Conservation (phyloP, 305 asterid genomes). For the Solanum chacoense region DNA sequence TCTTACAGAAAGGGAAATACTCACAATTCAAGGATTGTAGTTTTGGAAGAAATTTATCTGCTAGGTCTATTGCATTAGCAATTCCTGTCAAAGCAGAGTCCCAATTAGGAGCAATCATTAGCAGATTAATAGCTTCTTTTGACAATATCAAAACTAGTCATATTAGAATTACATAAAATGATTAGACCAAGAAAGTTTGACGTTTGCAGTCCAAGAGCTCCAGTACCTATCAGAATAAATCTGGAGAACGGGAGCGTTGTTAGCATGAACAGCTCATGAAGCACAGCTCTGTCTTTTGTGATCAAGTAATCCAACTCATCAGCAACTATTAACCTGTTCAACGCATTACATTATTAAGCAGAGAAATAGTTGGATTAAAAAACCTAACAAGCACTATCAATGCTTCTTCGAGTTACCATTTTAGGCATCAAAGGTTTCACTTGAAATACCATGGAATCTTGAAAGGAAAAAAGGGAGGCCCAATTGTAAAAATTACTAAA, state of each 20-base stretch:
- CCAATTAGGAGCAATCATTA: not conserved
- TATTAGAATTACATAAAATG: not conserved
- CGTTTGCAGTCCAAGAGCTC: not conserved
- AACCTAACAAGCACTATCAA: not conserved
- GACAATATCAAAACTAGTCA: not conserved
- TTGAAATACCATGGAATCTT: not conserved
- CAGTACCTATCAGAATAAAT: conserved; percentile 79
- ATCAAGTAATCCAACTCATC: conserved; percentile 97
- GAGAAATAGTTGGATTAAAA: not conserved
- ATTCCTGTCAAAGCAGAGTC: conserved; percentile 52
- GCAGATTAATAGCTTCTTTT: not conserved
- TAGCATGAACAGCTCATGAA: conserved; percentile 90
- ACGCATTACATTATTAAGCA: conserved; percentile 1
- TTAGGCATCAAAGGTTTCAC: not conserved
- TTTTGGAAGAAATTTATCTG: conserved; percentile 90
- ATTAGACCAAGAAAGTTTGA: not conserved
- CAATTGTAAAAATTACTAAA: not conserved
- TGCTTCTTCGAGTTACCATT: not conserved
- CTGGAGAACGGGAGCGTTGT: conserved; percentile 79
- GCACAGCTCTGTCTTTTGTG: conserved; percentile 72
- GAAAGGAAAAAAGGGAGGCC: not conserved
- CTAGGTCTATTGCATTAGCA: conserved; percentile 94
- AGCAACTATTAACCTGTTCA: conserved; percentile 62
- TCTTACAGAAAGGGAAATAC: conserved; percentile 18
- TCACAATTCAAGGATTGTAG: conserved; percentile 76